These are phyloP conservation scores for Termitomyces sp. DNA, from an alignment of 768 basidiomycete species.

Conservation along the genomic window DNA sequence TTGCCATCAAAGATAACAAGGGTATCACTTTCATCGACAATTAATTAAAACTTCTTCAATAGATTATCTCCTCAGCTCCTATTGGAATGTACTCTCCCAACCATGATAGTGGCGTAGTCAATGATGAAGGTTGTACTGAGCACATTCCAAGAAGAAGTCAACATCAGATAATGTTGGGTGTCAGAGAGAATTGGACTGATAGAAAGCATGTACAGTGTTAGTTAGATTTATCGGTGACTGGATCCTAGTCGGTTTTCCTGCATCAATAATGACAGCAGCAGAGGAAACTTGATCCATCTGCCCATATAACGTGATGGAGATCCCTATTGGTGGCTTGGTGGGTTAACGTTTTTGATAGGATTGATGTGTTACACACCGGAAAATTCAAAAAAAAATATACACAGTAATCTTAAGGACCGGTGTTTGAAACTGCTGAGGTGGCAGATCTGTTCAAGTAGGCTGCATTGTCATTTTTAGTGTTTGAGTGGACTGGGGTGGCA, in stretches of 20 bases:
- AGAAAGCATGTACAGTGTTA: not conserved
- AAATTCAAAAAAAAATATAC: not conserved
- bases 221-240: not conserved
- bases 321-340: not conserved
- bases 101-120: not conserved
- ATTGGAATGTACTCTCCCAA: not conserved
- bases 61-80: not conserved
- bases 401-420: not conserved
- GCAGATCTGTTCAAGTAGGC: not conserved
- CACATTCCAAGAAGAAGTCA: not conserved
- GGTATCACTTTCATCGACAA: not conserved
- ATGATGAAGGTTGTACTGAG: not conserved
- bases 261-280: not conserved
- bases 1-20: not conserved
- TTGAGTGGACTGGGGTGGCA: too few relatives aligned
- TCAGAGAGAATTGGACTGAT: not conserved
- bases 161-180: not conserved
- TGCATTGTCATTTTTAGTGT: too few relatives aligned
- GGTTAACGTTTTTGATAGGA: not conserved
- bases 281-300: not conserved
- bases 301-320: not conserved
- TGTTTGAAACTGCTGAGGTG: too few relatives aligned
- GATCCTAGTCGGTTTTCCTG: not conserved
- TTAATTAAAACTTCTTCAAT: not conserved
- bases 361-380: not conserved